Conservation (phyloP, 139 green algal genomes). For the Picochlorum sp. region DNA sequence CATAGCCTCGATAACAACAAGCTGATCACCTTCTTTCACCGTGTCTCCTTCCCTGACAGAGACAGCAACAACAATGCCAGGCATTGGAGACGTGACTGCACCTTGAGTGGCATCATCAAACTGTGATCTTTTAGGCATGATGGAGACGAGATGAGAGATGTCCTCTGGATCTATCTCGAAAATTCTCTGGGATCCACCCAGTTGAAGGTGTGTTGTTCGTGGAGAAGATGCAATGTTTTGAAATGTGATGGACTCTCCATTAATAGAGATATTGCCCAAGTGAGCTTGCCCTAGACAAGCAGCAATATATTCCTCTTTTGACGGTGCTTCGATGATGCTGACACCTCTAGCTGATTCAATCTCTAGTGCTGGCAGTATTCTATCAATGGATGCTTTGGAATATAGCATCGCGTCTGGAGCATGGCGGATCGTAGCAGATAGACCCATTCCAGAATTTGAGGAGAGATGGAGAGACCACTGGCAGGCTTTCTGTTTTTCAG, state of each 20-base stretch:
- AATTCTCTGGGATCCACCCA: constrained; percentile 18
- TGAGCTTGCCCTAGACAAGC: background rate
- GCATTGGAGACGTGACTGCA: constrained; percentile 37
- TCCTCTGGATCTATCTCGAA: constrained; percentile 12
- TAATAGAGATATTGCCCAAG: background rate
- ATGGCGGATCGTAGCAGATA: background rate
- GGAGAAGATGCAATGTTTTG: constrained; percentile 6
- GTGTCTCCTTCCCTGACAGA: constrained; percentile 15
- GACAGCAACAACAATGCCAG: constrained; percentile 26
- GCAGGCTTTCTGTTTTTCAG: background rate
- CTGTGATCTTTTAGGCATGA: constrained; percentile 9
- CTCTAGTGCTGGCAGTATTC: background rate
- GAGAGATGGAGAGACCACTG: background rate
- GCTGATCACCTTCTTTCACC: constrained; percentile 38
- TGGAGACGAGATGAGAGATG: background rate
- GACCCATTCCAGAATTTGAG: background rate
- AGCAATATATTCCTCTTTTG: background rate
- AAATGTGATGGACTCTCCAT: background rate
- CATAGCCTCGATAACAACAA: constrained; percentile 53
- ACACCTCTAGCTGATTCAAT: background rate
- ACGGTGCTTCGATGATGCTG: background rate
- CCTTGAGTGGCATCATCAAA: constrained; percentile 7
- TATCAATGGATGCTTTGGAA: background rate
- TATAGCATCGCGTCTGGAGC: background rate
- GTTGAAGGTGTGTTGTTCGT: constrained; percentile 12